Percentiles rank a stretch among this genome's conserved stretches.
Conservation (phyloP, 2,329 filamentous ascomycete genomes). For the Epicoccum nigrum region DNA sequence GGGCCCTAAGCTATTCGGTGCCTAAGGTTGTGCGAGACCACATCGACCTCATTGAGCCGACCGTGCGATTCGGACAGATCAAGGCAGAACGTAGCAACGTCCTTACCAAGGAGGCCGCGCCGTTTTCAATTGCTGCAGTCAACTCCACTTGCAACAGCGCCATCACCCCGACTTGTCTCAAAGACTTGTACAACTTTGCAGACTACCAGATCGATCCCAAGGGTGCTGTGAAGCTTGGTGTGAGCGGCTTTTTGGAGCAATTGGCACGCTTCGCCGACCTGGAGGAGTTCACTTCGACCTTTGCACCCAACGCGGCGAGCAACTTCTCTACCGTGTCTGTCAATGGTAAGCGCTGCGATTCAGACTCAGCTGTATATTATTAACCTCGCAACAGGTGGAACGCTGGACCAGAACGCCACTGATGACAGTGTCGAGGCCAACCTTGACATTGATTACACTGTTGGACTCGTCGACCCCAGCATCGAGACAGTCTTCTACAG, state of each 20-base stretch:
- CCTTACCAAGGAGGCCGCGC: slow-evolving; percentile 33
- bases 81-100: slow-evolving; percentile 50
- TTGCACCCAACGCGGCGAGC: slow-evolving; percentile 51
- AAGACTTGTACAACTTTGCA: slow-evolving; percentile 53
- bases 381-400: slow-evolving; percentile 29
- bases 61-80: slow-evolving; percentile 65
- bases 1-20: slow-evolving; percentile 66
- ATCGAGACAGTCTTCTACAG: slow-evolving; percentile 55
- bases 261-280: slow-evolving; percentile 57
- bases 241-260: slow-evolving; percentile 57
- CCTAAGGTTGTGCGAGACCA: slow-evolving; percentile 61
- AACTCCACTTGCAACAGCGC: slow-evolving; percentile 50
- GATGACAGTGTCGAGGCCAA: slow-evolving; percentile 56
- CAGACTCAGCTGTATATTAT: neutral
- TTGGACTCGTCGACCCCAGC: slow-evolving; percentile 51
- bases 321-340: slow-evolving; percentile 54
- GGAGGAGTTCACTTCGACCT: slow-evolving; percentile 46
- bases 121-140: slow-evolving; percentile 28
- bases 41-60: slow-evolving; percentile 69
- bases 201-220: slow-evolving; percentile 50
- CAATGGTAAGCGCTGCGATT: slow-evolving; percentile 45
- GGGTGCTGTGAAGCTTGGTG: slow-evolving; percentile 48
- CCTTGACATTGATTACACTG: slow-evolving; percentile 58
- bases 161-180: slow-evolving; percentile 56
- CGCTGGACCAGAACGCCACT: slow-evolving; percentile 43